Evolutionary conservation across 768 basidiomycete genomes (phyloP).

Genomic region (Phlebiopsis flavidoalba): DNA sequence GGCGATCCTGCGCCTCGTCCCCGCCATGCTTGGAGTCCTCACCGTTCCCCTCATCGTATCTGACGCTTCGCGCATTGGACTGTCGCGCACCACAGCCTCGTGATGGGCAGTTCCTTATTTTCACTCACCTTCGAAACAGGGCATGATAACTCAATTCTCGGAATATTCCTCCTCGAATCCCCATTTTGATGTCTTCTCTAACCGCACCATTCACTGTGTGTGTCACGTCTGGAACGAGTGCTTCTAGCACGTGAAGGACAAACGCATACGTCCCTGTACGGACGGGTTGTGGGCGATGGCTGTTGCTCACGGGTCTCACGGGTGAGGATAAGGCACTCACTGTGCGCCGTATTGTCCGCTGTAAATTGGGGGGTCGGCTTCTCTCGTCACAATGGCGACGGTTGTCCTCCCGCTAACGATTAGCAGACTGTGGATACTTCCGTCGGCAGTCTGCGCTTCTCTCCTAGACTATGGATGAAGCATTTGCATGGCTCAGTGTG

Average conservation of each 20-base stretch:
- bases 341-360: constrained; percentile 90
- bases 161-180: constrained; percentile 94
- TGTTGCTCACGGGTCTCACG: constrained; percentile 82
- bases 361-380: constrained; percentile 99
- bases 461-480: constrained; percentile 66
- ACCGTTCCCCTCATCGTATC: constrained; percentile 88
- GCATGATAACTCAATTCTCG: constrained; percentile 92
- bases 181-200: constrained; percentile 99
- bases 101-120: constrained; percentile 84
- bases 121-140: constrained; percentile 98
- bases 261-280: constrained; percentile 77
- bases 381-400: constrained; percentile 95
- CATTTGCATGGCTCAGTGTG: constrained; percentile 91
- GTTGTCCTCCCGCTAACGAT: constrained; percentile 83
- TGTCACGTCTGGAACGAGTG: constrained; percentile 86
- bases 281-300: constrained; percentile 91
- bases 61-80: constrained; percentile 90
- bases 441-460: constrained; percentile 79
- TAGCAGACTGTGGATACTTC: constrained; percentile 78
- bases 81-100: constrained; percentile 87
- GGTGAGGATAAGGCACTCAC: too few relatives aligned
- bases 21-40: constrained; percentile 82
- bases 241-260: constrained; percentile 92
- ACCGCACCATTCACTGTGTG: constrained; percentile 84
- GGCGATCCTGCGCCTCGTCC: constrained; percentile 91